Percentiles rank a stretch among this genome's conserved stretches.
These are phyloP conservation scores for Lactifluus volemus DNA, from an alignment of 768 basidiomycete species.

Conservation along the genomic window DNA sequence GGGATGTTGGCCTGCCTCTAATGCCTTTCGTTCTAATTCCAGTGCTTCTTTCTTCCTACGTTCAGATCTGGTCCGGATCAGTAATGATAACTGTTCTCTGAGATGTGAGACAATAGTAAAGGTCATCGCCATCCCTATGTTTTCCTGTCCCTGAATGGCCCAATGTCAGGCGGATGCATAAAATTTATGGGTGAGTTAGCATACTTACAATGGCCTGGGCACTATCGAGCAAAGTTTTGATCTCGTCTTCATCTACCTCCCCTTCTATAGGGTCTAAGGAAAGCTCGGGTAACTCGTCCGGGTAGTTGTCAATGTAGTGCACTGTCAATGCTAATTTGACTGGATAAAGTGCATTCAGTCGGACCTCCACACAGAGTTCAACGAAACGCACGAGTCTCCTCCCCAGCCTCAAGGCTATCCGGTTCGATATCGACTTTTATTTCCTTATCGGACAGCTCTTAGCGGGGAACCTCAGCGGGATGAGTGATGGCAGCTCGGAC, in stretches of 20 bases:
- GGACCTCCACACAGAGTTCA: neutral
- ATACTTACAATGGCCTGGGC: slow-evolving; percentile 48
- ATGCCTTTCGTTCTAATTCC: slow-evolving; percentile 62
- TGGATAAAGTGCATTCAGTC: slow-evolving; percentile 26
- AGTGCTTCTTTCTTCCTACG: slow-evolving; percentile 48
- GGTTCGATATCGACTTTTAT: slow-evolving; percentile 84
- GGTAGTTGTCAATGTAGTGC: slow-evolving; percentile 75
- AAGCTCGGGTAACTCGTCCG: slow-evolving; percentile 72
- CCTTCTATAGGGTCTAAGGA: slow-evolving; percentile 52
- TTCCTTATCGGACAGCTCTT: slow-evolving; percentile 81
- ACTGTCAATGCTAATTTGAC: slow-evolving; percentile 70
- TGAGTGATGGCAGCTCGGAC: slow-evolving; percentile 21
- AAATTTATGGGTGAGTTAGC: neutral
- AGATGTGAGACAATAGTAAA: slow-evolving; percentile 87
- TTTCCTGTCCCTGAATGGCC: slow-evolving; percentile 61
- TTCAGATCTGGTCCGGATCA: slow-evolving; percentile 55
- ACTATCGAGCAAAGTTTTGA: slow-evolving; percentile 44
- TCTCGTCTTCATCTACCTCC: slow-evolving; percentile 51
- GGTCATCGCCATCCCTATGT: slow-evolving; percentile 95
- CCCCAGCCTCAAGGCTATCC: slow-evolving; percentile 60
- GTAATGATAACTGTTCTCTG: slow-evolving; percentile 59
- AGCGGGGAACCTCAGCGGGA: slow-evolving; percentile 38
- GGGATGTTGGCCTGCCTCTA: slow-evolving; percentile 50
- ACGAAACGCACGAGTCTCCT: slow-evolving; percentile 42
- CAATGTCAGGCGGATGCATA: neutral